phyloP scores from a whole-genome alignment of 116 monocot genomes.

The Iris pallida region DNA sequence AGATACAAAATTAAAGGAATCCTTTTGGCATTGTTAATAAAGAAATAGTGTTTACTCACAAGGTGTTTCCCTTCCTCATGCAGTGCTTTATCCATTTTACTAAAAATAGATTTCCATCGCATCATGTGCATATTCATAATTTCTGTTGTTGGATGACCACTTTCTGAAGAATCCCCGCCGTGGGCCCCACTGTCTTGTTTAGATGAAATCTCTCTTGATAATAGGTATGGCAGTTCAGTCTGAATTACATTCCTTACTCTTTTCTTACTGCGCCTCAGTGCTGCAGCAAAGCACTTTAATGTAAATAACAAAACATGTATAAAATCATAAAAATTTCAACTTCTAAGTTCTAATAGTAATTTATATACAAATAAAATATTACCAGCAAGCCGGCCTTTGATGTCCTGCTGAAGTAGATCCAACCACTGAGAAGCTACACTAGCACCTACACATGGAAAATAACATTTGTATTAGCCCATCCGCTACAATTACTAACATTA shows the following conservation, averaged over 20 bases:
- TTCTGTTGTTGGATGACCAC: conserved; percentile 14
- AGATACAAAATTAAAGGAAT: neutral
- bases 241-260: conserved; percentile 49
- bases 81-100: conserved; percentile 54
- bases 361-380: neutral
- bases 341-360: neutral
- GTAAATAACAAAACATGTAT: neutral
- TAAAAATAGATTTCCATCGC: conserved; percentile 60
- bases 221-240: conserved; percentile 55
- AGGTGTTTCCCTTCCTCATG: conserved; percentile 56
- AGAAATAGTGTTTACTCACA: conserved; percentile 26
- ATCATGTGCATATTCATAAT: conserved; percentile 29
- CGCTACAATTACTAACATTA: neutral
- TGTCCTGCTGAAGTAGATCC: conserved; percentile 72
- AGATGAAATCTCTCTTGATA: conserved; percentile 30
- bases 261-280: conserved; percentile 43
- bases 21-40: no score
- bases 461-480: neutral
- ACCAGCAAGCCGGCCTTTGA: conserved; percentile 84
- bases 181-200: conserved; percentile 25
- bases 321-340: neutral
- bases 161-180: conserved; percentile 14
- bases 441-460: conserved; percentile 42
- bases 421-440: conserved; percentile 84
- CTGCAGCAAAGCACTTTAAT: conserved; percentile 12